Evolutionary conservation across 1,284 basidiomycete species (phyloP).

Genomic region (Porogramme epimiltina): DNA sequence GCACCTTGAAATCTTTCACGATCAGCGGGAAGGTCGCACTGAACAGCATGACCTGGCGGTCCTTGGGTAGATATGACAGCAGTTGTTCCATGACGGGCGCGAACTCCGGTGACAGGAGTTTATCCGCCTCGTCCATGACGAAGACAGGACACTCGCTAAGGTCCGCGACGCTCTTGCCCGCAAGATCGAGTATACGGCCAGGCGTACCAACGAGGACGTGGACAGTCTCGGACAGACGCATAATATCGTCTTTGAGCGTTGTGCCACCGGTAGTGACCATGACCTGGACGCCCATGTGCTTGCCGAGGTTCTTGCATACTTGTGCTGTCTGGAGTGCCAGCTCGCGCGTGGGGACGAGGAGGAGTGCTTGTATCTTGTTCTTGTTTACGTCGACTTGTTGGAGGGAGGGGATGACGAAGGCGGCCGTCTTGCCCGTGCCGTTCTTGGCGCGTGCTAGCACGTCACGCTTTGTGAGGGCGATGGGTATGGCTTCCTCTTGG

Average conservation of each 20-base stretch:
- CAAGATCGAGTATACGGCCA: conserved; percentile 93
- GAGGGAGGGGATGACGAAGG: conserved; percentile 96
- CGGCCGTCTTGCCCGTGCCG: conserved; percentile 95
- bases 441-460: conserved; percentile 92
- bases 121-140: conserved; percentile 99
- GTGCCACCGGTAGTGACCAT: conserved; percentile 99
- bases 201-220: conserved; percentile 98
- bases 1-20: conserved; percentile 97
- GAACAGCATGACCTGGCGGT: conserved; percentile 98
- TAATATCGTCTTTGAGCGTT: conserved; percentile 96
- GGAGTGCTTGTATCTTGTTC: conserved; percentile 92
- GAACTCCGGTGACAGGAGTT: conserved; percentile 96
- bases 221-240: conserved; percentile 88
- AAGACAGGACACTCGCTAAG: conserved; percentile 94
- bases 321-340: conserved; percentile 95
- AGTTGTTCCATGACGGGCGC: conserved; percentile 98
- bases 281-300: conserved; percentile 94
- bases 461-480: conserved; percentile 86
- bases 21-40: conserved; percentile 99
- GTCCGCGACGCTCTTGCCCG: conserved; percentile 93
- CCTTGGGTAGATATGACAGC: conserved; percentile 81
- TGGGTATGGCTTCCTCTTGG: conserved; percentile 96
- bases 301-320: conserved; percentile 96
- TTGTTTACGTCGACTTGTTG: conserved; percentile 89
- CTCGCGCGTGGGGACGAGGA: conserved; percentile 95